Percentiles rank a stretch among this genome's conserved stretches.
phyloP scores from a whole-genome alignment of 2,329 filamentous ascomycete species.

The Xylariaceae sp. region DNA sequence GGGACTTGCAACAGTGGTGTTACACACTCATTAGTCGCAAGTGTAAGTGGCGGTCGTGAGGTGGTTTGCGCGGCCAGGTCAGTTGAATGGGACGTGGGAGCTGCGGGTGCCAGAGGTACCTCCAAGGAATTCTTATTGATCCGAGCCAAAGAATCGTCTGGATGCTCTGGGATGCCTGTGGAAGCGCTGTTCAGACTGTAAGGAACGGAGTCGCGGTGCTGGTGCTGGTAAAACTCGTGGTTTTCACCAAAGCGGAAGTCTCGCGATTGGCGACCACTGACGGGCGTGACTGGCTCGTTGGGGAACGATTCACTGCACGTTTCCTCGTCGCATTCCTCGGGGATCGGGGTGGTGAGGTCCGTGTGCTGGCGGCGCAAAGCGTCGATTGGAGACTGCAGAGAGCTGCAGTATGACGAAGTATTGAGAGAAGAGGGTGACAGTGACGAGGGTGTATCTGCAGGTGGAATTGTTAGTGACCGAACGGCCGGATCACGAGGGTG shows the following conservation, averaged over 20 bases:
- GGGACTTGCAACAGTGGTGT: slow-evolving; percentile 14
- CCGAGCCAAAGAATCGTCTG: slow-evolving; percentile 17
- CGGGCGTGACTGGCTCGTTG: slow-evolving; percentile 59
- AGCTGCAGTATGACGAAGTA: slow-evolving; percentile 28
- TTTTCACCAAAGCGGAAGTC: slow-evolving; percentile 46
- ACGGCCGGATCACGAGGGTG: slow-evolving; percentile 8
- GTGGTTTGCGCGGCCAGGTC: slow-evolving; percentile 7
- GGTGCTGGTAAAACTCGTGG: slow-evolving; percentile 30
- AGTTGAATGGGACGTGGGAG: slow-evolving; percentile 6
- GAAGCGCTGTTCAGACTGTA: slow-evolving; percentile 17
- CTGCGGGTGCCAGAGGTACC: slow-evolving; percentile 8
- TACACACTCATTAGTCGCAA: slow-evolving; percentile 1
- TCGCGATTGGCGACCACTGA: slow-evolving; percentile 54
- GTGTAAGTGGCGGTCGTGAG: slow-evolving; percentile 7
- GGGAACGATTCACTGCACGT: slow-evolving; percentile 53
- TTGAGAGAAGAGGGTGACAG: slow-evolving; percentile 17
- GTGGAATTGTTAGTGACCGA: slow-evolving; percentile 14
- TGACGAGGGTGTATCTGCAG: slow-evolving; percentile 13
- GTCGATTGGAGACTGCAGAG: slow-evolving; percentile 21
- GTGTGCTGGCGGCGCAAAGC: slow-evolving; percentile 46
- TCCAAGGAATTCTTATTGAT: slow-evolving; percentile 18
- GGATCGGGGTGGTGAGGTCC: slow-evolving; percentile 50
- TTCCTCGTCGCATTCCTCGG: slow-evolving; percentile 54
- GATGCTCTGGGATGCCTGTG: slow-evolving; percentile 17
- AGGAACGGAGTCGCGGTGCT: slow-evolving; percentile 23